phyloP scores from a whole-genome alignment of 2,329 filamentous ascomycete species.

The Fusarium neocosmosporiellum region DNA sequence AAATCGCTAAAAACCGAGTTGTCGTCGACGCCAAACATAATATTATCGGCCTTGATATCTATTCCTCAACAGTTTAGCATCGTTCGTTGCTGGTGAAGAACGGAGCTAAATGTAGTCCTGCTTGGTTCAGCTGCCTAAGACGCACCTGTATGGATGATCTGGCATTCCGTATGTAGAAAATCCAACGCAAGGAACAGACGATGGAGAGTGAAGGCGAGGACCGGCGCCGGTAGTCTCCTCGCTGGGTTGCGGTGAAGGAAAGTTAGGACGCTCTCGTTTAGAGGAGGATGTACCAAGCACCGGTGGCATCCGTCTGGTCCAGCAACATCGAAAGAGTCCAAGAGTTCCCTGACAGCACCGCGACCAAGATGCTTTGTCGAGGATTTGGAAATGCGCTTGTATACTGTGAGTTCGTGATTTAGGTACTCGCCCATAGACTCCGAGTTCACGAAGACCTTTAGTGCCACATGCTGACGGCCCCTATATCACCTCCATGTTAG shows the following conservation, averaged over 20 bases:
- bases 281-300: slow-evolving; percentile 53
- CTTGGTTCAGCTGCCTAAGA: not conserved
- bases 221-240: slow-evolving; percentile 47
- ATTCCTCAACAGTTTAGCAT: slow-evolving; percentile 46
- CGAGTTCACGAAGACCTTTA: slow-evolving; percentile 48
- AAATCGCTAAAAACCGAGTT: slow-evolving; percentile 53
- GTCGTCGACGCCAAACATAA: slow-evolving; percentile 56
- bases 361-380: slow-evolving; percentile 47
- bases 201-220: slow-evolving; percentile 51
- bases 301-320: slow-evolving; percentile 50
- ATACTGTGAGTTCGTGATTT: slow-evolving; percentile 55
- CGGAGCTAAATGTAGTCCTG: not conserved
- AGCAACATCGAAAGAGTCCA: slow-evolving; percentile 52
- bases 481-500: slow-evolving; percentile 33
- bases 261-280: slow-evolving; percentile 55
- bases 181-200: slow-evolving; percentile 57
- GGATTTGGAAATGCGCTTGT: slow-evolving; percentile 50
- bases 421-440: slow-evolving; percentile 39
- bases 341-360: slow-evolving; percentile 45
- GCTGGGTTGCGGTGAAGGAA: slow-evolving; percentile 55
- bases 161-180: slow-evolving; percentile 58
- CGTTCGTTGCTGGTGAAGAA: not conserved
- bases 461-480: slow-evolving; percentile 45
- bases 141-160: slow-evolving; percentile 58
- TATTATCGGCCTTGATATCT: slow-evolving; percentile 61